phyloP scores from a whole-genome alignment of 2,329 filamentous ascomycete genomes.

The Teratosphaeria zuluensis region DNA sequence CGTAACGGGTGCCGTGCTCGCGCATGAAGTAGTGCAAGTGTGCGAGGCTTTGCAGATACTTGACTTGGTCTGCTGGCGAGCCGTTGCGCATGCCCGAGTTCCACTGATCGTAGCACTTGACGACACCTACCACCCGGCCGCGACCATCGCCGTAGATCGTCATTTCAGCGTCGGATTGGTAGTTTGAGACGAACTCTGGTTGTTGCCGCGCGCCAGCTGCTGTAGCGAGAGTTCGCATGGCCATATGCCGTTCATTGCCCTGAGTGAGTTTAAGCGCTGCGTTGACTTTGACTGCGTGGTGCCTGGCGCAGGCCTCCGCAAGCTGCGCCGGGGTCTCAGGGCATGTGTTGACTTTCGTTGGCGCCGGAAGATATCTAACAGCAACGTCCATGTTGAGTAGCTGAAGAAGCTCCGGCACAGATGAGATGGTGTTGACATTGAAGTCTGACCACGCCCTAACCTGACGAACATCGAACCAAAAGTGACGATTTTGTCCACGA shows the following conservation, averaged over 20 bases:
- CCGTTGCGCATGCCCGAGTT: constrained; percentile 89
- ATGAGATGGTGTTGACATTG: constrained; percentile 59
- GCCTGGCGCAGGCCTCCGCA: constrained; percentile 62
- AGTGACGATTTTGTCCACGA: constrained; percentile 66
- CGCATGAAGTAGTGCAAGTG: constrained; percentile 88
- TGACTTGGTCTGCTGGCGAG: constrained; percentile 58
- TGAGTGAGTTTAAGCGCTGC: constrained; percentile 69
- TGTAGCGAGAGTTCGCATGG: constrained; percentile 32
- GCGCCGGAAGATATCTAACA: constrained; percentile 50
- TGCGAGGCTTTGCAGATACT: constrained; percentile 78
- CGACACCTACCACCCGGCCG: constrained; percentile 67
- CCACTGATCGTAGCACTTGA: constrained; percentile 87
- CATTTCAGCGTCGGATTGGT: constrained; percentile 43
- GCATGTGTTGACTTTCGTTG: constrained; percentile 47
- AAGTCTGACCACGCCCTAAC: constrained; percentile 76
- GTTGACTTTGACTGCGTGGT: constrained; percentile 82
- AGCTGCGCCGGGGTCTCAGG: constrained; percentile 66
- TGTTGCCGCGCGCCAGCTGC: constrained; percentile 41
- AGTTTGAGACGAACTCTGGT: constrained; percentile 57
- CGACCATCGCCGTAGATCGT: constrained; percentile 38
- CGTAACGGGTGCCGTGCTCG: constrained; percentile 84
- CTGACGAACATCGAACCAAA: constrained; percentile 94
- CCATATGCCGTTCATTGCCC: constrained; percentile 51
- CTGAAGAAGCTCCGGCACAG: constrained; percentile 60
- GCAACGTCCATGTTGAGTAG: constrained; percentile 58